A percentile compares a stretch with the other conserved stretches of the same genome.
Evolutionary conservation across 768 basidiomycete species (phyloP).

Genomic region (Leucocoprinus birnbaumii): DNA sequence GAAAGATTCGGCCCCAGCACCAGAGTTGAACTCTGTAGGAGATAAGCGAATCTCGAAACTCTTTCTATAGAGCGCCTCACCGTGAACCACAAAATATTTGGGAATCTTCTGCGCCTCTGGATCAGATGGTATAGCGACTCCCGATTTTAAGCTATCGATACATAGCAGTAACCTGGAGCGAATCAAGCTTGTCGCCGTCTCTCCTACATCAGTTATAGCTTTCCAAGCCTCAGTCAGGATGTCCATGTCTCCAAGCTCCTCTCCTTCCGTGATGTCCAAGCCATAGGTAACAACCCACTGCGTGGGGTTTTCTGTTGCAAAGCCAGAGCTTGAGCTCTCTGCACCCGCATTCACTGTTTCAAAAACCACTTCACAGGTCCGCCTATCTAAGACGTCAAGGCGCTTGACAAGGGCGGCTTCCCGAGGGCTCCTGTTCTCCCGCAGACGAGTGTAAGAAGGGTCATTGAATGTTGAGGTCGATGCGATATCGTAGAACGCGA

Average conservation of each 20-base stretch:
- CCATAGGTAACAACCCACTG: constrained; percentile 16
- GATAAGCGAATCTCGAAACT: neutral
- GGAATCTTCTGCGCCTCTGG: constrained; percentile 31
- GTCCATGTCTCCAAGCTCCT: neutral
- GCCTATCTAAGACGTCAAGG: constrained; percentile 42
- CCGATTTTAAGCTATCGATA: constrained; percentile 38
- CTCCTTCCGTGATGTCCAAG: constrained; percentile 11
- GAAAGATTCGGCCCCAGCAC: neutral
- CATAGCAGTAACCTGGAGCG: constrained; percentile 36
- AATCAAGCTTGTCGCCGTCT: constrained; percentile 30
- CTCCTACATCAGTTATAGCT: neutral
- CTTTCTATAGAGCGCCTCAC: constrained; percentile 19
- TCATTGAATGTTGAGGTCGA: constrained; percentile 37
- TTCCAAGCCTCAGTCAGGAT: neutral
- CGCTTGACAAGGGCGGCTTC: constrained; percentile 38
- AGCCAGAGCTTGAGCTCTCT: constrained; percentile 13
- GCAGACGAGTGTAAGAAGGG: constrained; percentile 40
- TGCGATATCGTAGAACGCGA: constrained; percentile 49
- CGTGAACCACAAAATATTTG: constrained; percentile 37
- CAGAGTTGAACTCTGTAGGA: constrained; percentile 3
- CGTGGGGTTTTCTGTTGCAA: constrained; percentile 16
- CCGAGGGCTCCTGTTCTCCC: constrained; percentile 39
- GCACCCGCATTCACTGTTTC: constrained; percentile 4
- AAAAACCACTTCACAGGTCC: constrained; percentile 29
- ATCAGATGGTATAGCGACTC: constrained; percentile 19